Evolutionary conservation across 345 rosid species (phyloP).

Genomic region (Populus euphratica): DNA sequence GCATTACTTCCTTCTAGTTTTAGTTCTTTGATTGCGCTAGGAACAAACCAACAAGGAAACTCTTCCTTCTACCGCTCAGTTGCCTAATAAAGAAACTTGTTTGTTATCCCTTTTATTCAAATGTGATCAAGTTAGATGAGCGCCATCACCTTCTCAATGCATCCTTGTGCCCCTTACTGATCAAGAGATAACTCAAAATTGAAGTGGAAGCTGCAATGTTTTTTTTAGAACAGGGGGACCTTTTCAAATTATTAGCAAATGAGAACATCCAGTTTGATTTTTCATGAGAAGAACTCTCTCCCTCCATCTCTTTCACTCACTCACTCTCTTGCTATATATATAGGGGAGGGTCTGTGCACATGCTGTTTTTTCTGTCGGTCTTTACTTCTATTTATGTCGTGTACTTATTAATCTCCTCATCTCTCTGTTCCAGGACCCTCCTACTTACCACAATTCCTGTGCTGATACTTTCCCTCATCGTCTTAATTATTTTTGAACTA

Average conservation of each 20-base stretch:
- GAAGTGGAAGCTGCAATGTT: not conserved
- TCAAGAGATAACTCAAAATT: not conserved
- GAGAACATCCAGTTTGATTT: not conserved
- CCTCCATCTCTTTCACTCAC: too few species aligned
- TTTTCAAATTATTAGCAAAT: too few species aligned
- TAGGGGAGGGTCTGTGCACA: not conserved
- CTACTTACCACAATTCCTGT: slow-evolving; percentile 83
- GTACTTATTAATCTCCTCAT: not conserved
- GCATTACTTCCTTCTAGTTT: not conserved
- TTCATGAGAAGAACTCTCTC: not conserved
- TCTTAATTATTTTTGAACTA: slow-evolving; percentile 56
- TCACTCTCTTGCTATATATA: not conserved
- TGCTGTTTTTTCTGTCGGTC: not conserved
- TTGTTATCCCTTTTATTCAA: not conserved
- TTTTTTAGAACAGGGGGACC: too few species aligned
- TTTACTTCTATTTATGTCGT: not conserved
- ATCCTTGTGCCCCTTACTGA: not conserved
- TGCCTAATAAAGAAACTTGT: not conserved
- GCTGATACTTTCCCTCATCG: slow-evolving; percentile 59
- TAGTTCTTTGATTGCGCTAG: not conserved
- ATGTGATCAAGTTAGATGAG: not conserved
- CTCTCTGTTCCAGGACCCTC: slow-evolving; percentile 54
- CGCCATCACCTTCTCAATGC: not conserved
- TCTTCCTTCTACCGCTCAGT: not conserved
- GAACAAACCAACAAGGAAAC: not conserved